phyloP scores from a whole-genome alignment of 192 early-diverging fungal species.

The Pilobolus umbonatus region DNA sequence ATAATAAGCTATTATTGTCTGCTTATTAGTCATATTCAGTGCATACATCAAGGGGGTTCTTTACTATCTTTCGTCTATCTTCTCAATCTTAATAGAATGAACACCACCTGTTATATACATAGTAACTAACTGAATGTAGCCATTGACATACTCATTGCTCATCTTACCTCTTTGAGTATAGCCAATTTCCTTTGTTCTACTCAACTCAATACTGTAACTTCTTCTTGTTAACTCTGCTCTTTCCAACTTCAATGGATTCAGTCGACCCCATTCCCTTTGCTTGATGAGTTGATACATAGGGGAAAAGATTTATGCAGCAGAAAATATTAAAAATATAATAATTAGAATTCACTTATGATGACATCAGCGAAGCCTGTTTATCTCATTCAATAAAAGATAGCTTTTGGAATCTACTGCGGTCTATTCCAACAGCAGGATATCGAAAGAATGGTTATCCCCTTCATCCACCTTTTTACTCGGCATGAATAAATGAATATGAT shows the following conservation, averaged over 20 bases:
- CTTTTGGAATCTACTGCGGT: too few relatives aligned
- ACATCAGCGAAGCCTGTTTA: too few relatives aligned
- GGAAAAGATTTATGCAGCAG: too few relatives aligned
- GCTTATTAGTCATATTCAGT: background rate
- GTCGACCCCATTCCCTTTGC: slow-evolving; percentile 3
- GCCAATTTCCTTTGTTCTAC: slow-evolving; percentile 21
- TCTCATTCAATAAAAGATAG: too few relatives aligned
- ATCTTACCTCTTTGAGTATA: slow-evolving; percentile 20
- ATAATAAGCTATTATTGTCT: slow-evolving; percentile 45
- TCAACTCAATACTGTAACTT: slow-evolving; percentile 20
- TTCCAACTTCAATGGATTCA: slow-evolving; percentile 7
- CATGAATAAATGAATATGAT: too few relatives aligned
- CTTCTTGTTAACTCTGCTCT: slow-evolving; percentile 29
- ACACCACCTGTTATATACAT: slow-evolving; percentile 30
- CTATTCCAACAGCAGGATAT: too few relatives aligned
- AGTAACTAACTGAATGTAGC: background rate
- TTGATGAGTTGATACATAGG: slow-evolving; percentile 24
- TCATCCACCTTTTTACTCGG: too few relatives aligned
- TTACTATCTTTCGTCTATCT: slow-evolving; percentile 53
- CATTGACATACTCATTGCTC: background rate
- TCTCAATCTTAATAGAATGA: slow-evolving; percentile 48
- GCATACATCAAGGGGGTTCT: background rate
- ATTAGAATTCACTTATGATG: too few relatives aligned
- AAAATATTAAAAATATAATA: too few relatives aligned
- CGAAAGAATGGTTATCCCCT: too few relatives aligned